Evolutionary conservation across 306 rosid species (phyloP).

Genomic region (Lathyrus aphaca): DNA sequence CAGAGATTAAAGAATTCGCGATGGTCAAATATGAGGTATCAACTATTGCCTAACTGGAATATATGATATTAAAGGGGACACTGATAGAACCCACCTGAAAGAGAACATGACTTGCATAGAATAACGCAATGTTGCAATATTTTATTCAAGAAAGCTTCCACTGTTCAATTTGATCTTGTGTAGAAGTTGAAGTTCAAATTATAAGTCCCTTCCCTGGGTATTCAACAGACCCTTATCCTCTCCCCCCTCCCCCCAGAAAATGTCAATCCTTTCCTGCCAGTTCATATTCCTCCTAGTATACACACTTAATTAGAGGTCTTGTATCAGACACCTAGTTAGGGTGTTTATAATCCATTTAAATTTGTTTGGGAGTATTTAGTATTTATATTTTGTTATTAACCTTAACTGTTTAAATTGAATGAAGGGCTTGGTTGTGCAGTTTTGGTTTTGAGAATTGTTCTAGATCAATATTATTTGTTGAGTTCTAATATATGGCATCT

Average conservation of each 20-base stretch:
- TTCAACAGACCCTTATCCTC: no score
- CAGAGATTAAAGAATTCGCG: constrained; percentile 78
- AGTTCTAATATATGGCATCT: background rate
- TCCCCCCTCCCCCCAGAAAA: no score
- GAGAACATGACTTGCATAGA: background rate
- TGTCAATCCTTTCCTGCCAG: no score
- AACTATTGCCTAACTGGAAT: constrained; percentile 22
- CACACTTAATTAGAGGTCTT: background rate
- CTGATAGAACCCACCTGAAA: background rate
- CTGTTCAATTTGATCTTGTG: background rate
- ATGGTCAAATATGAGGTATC: constrained; percentile 83
- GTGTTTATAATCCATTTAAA: background rate
- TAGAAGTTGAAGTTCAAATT: background rate
- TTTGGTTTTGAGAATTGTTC: background rate
- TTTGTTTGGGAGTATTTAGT: background rate
- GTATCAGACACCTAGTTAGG: background rate
- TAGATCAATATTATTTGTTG: background rate
- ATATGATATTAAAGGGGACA: constrained; percentile 7
- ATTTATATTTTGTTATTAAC: background rate
- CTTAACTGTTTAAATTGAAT: background rate
- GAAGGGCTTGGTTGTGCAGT: background rate
- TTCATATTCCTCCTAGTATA: background rate
- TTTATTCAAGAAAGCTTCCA: background rate
- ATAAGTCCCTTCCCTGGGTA: background rate
- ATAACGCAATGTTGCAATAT: background rate